Conservation (phyloP, 1,284 basidiomycete species). For the Sporisorium exsertum region DNA sequence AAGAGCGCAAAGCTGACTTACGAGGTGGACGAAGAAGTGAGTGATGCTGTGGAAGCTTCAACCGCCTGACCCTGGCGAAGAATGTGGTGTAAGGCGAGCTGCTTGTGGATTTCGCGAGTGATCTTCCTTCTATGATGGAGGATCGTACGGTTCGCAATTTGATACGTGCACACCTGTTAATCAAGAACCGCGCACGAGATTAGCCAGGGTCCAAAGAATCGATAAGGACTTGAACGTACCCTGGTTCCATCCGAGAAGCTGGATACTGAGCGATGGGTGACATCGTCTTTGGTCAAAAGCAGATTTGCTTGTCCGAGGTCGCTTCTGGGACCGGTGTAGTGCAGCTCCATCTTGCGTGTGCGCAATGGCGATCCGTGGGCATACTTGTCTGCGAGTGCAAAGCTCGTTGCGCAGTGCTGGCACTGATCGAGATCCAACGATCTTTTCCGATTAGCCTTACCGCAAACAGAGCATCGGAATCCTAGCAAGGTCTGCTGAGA, state of each 20-base stretch:
- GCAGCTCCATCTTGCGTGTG: slow-evolving; percentile 20
- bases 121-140: background rate
- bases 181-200: background rate
- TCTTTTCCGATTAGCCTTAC: slow-evolving; percentile 26
- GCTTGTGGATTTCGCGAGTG: background rate
- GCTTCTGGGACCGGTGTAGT: slow-evolving; percentile 22
- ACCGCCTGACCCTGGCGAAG: background rate
- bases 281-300: slow-evolving; percentile 8
- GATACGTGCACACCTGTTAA: slow-evolving; percentile 26
- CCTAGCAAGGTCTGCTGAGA: slow-evolving; percentile 18
- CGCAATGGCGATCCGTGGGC: background rate
- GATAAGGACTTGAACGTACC: slow-evolving; percentile 3
- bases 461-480: slow-evolving; percentile 26
- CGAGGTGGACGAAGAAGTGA: slow-evolving; percentile 11
- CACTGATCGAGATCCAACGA: slow-evolving; percentile 4
- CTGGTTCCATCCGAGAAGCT: slow-evolving; percentile 24
- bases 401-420: slow-evolving; percentile 18
- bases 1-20: slow-evolving; percentile 6
- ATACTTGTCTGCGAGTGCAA: background rate
- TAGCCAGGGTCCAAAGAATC: background rate
- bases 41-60: background rate
- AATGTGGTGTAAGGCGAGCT: slow-evolving; percentile 15
- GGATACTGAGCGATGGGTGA: slow-evolving; percentile 13
- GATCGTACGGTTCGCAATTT: background rate
- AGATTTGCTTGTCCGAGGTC: slow-evolving; percentile 35